Percentiles rank a stretch among this genome's conserved stretches.
Evolutionary conservation across 495 filamentous ascomycete genomes (phyloP).

Genomic region (Chaetomium fimeti): DNA sequence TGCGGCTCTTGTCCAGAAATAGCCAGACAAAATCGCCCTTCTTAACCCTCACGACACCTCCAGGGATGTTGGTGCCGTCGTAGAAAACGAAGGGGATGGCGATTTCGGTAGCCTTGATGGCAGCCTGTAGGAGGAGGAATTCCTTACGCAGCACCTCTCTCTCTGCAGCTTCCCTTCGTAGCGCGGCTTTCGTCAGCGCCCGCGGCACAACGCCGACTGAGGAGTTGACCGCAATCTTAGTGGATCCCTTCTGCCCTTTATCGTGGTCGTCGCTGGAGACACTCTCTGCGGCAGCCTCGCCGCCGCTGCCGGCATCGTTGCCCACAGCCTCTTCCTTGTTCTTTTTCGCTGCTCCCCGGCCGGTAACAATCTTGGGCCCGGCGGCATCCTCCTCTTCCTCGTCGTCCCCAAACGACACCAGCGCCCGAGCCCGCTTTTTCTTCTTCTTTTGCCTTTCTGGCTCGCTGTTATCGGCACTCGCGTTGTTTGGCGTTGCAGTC

Average conservation of each 20-base stretch:
- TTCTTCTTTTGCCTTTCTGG: constrained; percentile 44
- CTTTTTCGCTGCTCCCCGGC: constrained; percentile 36
- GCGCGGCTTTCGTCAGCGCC: constrained; percentile 78
- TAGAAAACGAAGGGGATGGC: constrained; percentile 96
- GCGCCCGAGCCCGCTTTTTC: constrained; percentile 39
- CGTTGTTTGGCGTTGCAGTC: constrained; percentile 43
- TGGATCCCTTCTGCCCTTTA: constrained; percentile 13
- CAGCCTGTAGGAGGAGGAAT: constrained; percentile 78
- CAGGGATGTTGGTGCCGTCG: constrained; percentile 93
- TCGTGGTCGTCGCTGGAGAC: constrained; percentile 9
- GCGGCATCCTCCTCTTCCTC: constrained; percentile 33
- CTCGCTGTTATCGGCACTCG: constrained; percentile 43
- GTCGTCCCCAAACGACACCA: constrained; percentile 46
- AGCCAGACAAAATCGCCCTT: constrained; percentile 92
- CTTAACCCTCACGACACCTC: constrained; percentile 76
- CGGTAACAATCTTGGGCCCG: constrained; percentile 34
- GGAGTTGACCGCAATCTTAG: constrained; percentile 63
- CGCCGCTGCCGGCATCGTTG: not conserved
- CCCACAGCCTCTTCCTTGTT: constrained; percentile 20
- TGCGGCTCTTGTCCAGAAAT: constrained; percentile 85
- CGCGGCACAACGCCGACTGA: constrained; percentile 69
- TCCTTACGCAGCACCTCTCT: constrained; percentile 81
- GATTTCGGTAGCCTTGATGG: constrained; percentile 86
- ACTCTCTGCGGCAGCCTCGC: not conserved
- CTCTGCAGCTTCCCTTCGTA: constrained; percentile 76